phyloP scores from a whole-genome alignment of 768 basidiomycete species.

The Collybia nuda region DNA sequence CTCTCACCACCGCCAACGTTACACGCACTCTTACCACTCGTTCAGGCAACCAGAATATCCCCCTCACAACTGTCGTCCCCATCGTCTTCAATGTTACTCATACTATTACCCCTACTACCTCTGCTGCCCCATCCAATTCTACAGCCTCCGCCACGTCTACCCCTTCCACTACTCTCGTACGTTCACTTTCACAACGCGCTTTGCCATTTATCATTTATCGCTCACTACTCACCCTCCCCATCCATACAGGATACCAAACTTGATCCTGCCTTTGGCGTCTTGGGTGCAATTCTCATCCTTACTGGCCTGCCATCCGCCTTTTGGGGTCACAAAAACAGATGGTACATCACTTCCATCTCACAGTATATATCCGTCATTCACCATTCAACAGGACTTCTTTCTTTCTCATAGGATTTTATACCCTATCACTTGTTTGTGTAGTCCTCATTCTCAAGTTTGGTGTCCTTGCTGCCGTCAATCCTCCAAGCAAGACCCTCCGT shows the following conservation, averaged over 20 bases:
- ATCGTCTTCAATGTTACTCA: conserved; percentile 62
- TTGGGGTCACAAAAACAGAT: conserved; percentile 94
- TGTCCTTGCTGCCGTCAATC: conserved; percentile 79
- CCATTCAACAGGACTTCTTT: conserved; percentile 73
- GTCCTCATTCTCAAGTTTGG: conserved; percentile 89
- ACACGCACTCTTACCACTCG: conserved; percentile 45
- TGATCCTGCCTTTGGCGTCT: conserved; percentile 86
- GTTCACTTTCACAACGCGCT: conserved; percentile 8
- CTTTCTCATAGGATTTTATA: conserved; percentile 92
- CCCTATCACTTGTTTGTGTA: conserved; percentile 80
- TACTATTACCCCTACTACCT: conserved; percentile 46
- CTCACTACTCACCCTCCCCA: conserved; percentile 27
- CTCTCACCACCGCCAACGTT: conserved; percentile 52
- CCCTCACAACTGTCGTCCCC: conserved; percentile 57
- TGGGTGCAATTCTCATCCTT: conserved; percentile 85
- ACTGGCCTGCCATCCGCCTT: conserved; percentile 89
- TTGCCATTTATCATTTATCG: too few relatives aligned
- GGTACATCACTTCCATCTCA: conserved; percentile 49
- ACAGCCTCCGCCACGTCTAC: conserved; percentile 45
- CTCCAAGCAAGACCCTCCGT: conserved; percentile 74
- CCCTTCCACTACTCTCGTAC: conserved; percentile 41
- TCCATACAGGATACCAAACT: conserved; percentile 56
- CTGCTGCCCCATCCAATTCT: conserved; percentile 34
- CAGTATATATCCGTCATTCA: conserved; percentile 11
- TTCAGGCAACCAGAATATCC: conserved; percentile 46